Evolutionary conservation across 2,329 filamentous ascomycete species (phyloP).

Genomic region (Colletotrichum incanum): DNA sequence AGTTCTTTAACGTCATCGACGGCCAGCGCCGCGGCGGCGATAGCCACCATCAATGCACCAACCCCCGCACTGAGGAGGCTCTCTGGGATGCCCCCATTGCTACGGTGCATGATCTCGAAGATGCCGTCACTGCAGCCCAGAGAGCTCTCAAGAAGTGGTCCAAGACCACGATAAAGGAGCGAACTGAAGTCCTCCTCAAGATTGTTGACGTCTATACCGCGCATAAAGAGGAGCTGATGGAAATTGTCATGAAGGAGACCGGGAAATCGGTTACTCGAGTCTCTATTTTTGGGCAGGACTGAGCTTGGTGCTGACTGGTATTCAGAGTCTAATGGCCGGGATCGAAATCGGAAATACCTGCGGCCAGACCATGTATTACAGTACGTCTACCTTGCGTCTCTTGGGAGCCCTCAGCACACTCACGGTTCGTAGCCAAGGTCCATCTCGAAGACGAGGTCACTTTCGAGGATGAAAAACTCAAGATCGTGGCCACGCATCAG

Average conservation of each 20-base stretch:
- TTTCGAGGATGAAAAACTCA: constrained; percentile 61
- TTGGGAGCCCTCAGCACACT: neutral
- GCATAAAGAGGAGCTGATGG: constrained; percentile 59
- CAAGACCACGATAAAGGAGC: constrained; percentile 59
- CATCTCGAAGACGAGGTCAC: constrained; percentile 63
- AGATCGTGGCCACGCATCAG: constrained; percentile 59
- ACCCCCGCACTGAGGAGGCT: constrained; percentile 52
- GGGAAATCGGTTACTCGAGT: constrained; percentile 62
- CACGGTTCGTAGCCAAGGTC: constrained; percentile 47
- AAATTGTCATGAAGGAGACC: constrained; percentile 63
- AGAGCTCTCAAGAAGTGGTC: constrained; percentile 65
- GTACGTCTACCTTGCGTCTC: constrained; percentile 44
- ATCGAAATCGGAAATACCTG: constrained; percentile 57
- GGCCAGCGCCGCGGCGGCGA: constrained; percentile 30
- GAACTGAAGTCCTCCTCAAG: constrained; percentile 57
- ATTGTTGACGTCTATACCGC: constrained; percentile 58
- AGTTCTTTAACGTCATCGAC: constrained; percentile 36
- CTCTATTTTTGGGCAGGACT: fast-evolving
- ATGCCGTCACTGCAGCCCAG: constrained; percentile 62
- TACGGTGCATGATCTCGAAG: constrained; percentile 58
- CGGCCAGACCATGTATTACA: constrained; percentile 56
- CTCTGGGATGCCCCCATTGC: constrained; percentile 61
- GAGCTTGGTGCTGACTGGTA: neutral
- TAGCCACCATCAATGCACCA: constrained; percentile 44
- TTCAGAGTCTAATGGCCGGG: constrained; percentile 51